Percentiles rank a stretch among this genome's conserved stretches.
These are phyloP conservation scores for Termitomyces sp. DNA, from an alignment of 768 basidiomycete genomes.

Conservation along the genomic window DNA sequence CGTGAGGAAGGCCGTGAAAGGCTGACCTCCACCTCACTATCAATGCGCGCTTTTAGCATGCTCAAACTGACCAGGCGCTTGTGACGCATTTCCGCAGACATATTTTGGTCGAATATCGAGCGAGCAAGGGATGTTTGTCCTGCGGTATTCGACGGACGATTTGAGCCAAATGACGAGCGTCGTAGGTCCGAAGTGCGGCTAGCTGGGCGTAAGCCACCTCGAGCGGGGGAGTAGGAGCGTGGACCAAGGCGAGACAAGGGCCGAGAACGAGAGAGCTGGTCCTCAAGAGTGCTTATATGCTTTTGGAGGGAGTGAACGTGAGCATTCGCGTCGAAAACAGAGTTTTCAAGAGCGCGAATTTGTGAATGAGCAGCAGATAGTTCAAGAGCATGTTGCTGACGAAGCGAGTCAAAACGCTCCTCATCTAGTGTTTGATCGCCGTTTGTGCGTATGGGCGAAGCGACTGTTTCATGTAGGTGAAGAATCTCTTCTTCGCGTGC, in stretches of 20 bases:
- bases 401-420: conserved; percentile 65
- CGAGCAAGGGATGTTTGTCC: conserved; percentile 38
- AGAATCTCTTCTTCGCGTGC: conserved; percentile 65
- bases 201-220: conserved; percentile 36
- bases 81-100: conserved; percentile 72
- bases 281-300: conserved; percentile 59
- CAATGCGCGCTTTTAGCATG: conserved; percentile 89
- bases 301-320: conserved; percentile 62
- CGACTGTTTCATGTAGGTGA: conserved; percentile 41
- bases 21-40: conserved; percentile 59
- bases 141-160: conserved; percentile 28
- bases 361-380: conserved; percentile 75
- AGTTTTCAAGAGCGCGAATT: conserved; percentile 70
- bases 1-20: conserved; percentile 39
- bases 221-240: conserved; percentile 42
- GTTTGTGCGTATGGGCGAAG: conserved; percentile 32
- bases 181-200: conserved; percentile 34
- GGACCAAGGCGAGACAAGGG: conserved; percentile 34
- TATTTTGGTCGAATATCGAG: conserved; percentile 59
- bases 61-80: conserved; percentile 79
- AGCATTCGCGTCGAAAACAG: conserved; percentile 69
- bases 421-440: conserved; percentile 56
- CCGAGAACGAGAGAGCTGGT: conserved; percentile 50
- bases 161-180: conserved; percentile 32
- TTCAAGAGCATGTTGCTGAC: conserved; percentile 75